These are phyloP conservation scores for Cladosporium cucumerinum DNA, from an alignment of 2,329 filamentous ascomycete species.

Conservation along the genomic window DNA sequence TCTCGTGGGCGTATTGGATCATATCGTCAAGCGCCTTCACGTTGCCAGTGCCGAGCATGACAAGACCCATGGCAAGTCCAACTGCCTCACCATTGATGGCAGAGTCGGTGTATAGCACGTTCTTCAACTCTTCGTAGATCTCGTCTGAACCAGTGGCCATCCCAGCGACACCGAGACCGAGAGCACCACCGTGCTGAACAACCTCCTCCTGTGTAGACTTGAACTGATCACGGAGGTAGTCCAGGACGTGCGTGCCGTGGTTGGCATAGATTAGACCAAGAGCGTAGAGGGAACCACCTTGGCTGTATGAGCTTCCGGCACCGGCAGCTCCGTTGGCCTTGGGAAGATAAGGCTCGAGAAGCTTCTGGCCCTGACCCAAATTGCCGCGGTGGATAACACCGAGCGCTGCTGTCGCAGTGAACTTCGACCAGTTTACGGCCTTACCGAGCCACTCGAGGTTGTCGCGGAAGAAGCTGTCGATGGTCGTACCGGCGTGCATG, in stretches of 20 bases:
- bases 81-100: conserved; percentile 96
- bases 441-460: conserved; percentile 98
- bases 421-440: conserved; percentile 99
- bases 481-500: conserved; percentile 98
- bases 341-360: conserved; percentile 91
- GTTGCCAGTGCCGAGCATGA: conserved; percentile 98
- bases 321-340: conserved; percentile 65
- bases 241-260: conserved; percentile 84
- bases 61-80: conserved; percentile 90
- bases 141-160: conserved; percentile 93
- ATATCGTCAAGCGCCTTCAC: conserved; percentile 90
- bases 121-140: conserved; percentile 87
- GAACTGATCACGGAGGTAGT: conserved; percentile 75
- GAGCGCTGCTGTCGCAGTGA: conserved; percentile 91
- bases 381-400: conserved; percentile 97
- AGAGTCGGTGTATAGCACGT: conserved; percentile 86
- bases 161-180: conserved; percentile 91
- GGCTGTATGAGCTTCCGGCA: conserved; percentile 86
- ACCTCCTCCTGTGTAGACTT: conserved; percentile 79
- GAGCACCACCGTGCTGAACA: conserved; percentile 91
- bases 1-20: conserved; percentile 97
- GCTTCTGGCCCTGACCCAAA: conserved; percentile 84
- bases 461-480: conserved; percentile 97
- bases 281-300: conserved; percentile 92
- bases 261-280: conserved; percentile 97